Evolutionary conservation across 2,329 filamentous ascomycete genomes (phyloP).

Genomic region (Alternaria ethzedia): DNA sequence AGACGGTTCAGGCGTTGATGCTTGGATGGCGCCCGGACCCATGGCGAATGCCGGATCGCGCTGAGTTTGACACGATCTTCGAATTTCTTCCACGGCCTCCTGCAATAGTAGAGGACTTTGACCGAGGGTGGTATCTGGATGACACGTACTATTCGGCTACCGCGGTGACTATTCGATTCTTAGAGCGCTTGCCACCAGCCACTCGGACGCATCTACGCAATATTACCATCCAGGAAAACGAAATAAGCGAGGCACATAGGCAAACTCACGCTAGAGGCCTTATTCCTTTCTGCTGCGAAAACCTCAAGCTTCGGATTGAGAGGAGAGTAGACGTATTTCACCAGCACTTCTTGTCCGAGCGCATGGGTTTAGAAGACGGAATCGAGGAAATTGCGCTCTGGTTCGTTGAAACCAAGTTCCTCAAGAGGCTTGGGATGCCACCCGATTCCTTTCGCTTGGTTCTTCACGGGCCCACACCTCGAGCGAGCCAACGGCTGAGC

Average conservation of each 20-base stretch:
- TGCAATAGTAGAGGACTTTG: background rate
- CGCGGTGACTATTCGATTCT: background rate
- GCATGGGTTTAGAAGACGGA: background rate
- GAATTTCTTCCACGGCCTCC: background rate
- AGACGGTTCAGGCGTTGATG: background rate
- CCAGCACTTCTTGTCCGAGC: background rate
- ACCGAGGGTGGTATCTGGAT: background rate
- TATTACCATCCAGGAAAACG: background rate
- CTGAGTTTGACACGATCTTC: background rate
- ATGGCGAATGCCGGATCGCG: background rate
- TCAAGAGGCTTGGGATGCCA: background rate
- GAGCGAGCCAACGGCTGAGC: constrained; percentile 1
- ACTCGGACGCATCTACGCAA: background rate
- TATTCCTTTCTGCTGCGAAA: background rate
- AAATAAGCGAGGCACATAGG: background rate
- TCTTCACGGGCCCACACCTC: background rate
- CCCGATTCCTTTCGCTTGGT: background rate
- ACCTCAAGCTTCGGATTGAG: background rate
- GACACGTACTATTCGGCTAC: background rate
- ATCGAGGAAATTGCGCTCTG: background rate
- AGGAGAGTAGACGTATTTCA: background rate
- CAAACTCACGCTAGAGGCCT: background rate
- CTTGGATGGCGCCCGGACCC: background rate
- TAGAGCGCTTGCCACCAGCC: background rate
- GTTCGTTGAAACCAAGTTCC: background rate